Percentiles rank a stretch among this genome's conserved stretches.
Conservation (phyloP, 78 protist species). For the Dictyostelium brefeldianum region DNA sequence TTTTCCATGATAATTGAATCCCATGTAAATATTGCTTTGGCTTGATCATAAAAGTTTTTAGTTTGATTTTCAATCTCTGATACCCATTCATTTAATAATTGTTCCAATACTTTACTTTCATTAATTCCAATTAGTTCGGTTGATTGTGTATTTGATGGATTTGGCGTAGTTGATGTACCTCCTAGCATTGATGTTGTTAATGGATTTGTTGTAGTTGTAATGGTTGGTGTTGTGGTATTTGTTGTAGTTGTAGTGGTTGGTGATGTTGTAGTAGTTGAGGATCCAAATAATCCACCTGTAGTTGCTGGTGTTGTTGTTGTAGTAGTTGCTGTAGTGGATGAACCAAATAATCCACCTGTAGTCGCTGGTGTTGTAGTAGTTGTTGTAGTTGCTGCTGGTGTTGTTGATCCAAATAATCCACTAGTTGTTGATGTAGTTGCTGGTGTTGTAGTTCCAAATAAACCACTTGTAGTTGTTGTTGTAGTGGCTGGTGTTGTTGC, state of each 20-base stretch:
- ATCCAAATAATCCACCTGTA: neutral
- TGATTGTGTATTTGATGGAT: neutral
- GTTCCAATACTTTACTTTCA: slow-evolving; percentile 63
- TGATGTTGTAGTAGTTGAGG: neutral
- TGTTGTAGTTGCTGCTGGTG: neutral
- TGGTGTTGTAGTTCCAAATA: neutral
- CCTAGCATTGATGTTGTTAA: slow-evolving; percentile 6
- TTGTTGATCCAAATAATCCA: slow-evolving; percentile 1
- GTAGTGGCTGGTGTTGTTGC: neutral
- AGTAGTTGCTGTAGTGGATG: neutral
- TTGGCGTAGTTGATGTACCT: slow-evolving; percentile 28
- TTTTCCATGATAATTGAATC: slow-evolving; percentile 71
- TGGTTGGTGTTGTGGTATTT: neutral
- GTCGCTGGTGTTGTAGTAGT: neutral
- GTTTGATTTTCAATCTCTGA: slow-evolving; percentile 74
- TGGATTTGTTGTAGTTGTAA: neutral
- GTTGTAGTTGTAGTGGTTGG: neutral
- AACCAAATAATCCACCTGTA: neutral
- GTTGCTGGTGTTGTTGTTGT: neutral
- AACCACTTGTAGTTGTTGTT: neutral
- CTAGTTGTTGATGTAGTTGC: slow-evolving; percentile 7
- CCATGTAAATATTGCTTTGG: slow-evolving; percentile 57
- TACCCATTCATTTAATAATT: slow-evolving; percentile 54
- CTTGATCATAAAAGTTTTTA: slow-evolving; percentile 66
- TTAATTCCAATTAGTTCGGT: slow-evolving; percentile 36